Conservation (phyloP, 2,329 filamentous ascomycete genomes). For the Graphiopsis chlorocephala region DNA sequence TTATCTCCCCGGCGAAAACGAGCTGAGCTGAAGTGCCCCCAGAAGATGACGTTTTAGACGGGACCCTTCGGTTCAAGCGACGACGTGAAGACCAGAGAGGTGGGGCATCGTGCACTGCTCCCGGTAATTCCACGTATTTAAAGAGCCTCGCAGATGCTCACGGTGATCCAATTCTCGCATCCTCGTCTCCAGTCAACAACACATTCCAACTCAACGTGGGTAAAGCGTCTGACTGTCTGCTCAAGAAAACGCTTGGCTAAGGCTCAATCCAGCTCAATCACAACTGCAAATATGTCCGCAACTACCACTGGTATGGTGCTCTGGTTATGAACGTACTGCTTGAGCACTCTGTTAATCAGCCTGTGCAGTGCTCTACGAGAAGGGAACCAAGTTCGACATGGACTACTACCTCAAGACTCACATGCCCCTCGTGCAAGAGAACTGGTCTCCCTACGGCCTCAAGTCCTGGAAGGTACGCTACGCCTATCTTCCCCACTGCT, state of each 20-base stretch:
- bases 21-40: neutral
- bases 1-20: neutral
- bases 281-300: constrained; percentile 4
- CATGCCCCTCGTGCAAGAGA: constrained; percentile 37
- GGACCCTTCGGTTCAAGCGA: neutral
- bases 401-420: constrained; percentile 40
- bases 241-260: neutral
- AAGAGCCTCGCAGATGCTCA: neutral
- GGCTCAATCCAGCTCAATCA: neutral
- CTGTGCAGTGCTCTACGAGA: constrained; percentile 34
- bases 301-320: neutral
- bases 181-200: neutral
- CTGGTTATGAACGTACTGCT: neutral
- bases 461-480: constrained; percentile 26
- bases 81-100: constrained; percentile 2
- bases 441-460: constrained; percentile 33
- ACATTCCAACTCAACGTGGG: neutral
- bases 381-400: constrained; percentile 38
- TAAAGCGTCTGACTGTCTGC: neutral
- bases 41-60: neutral
- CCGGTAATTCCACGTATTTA: neutral
- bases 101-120: constrained; percentile 3
- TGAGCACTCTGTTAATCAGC: neutral
- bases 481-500: neutral
- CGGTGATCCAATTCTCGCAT: too few species aligned